Conservation (phyloP, 306 rosid genomes). For the Quillaja saponaria region DNA sequence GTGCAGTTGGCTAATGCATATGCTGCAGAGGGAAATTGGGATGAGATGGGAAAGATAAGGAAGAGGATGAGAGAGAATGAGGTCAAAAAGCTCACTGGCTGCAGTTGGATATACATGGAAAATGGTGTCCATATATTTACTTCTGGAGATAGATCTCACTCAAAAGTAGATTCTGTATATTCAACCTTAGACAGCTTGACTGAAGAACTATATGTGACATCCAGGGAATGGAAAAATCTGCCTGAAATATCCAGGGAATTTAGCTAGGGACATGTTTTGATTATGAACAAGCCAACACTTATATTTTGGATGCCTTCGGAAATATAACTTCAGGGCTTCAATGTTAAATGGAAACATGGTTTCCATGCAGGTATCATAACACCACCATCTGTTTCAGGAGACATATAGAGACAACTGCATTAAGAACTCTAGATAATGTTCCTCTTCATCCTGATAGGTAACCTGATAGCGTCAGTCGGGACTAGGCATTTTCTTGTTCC, state of each 20-base stretch:
- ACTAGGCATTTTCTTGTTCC: too few relatives aligned
- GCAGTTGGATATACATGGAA: constrained; percentile 73
- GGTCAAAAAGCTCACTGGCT: constrained; percentile 66
- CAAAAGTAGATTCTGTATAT: constrained; percentile 53
- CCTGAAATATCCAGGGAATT: constrained; percentile 27
- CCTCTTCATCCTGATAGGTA: neutral
- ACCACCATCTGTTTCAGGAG: constrained; percentile 24
- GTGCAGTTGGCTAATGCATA: constrained; percentile 78
- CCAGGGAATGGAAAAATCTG: constrained; percentile 38
- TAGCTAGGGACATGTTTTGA: constrained; percentile 27
- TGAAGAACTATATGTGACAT: constrained; percentile 36
- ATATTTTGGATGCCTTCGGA: constrained; percentile 20
- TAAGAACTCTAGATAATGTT: constrained; percentile 5
- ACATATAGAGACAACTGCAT: constrained; percentile 14
- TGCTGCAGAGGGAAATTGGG: constrained; percentile 77
- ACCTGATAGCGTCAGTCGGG: too few relatives aligned
- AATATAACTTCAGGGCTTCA: too few relatives aligned
- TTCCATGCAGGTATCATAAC: constrained; percentile 23
- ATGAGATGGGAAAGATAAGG: constrained; percentile 79
- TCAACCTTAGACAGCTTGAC: constrained; percentile 50
- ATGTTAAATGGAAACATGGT: neutral
- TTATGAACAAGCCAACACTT: constrained; percentile 24
- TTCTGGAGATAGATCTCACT: constrained; percentile 59
- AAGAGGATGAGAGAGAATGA: constrained; percentile 75
- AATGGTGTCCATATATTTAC: constrained; percentile 65